These are phyloP conservation scores for Fusarium nisikadoi DNA, from an alignment of 2,329 filamentous ascomycete species.

Conservation along the genomic window DNA sequence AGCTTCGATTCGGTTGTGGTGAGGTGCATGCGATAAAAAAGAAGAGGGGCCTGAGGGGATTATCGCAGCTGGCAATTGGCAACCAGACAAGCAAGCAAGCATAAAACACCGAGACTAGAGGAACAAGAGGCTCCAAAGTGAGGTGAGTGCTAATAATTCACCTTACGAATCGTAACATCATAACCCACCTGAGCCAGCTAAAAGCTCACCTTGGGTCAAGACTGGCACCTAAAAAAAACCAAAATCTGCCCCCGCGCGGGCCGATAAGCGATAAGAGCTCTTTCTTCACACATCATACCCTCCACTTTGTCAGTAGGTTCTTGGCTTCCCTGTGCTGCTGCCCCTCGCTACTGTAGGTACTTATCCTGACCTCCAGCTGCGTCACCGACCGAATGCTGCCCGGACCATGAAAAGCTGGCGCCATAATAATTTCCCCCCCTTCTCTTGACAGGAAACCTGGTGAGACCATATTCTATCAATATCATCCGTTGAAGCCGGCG, in stretches of 20 bases:
- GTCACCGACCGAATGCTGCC: conserved; percentile 39
- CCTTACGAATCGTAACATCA: conserved; percentile 36
- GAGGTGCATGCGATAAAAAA: conserved; percentile 8
- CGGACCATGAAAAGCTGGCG: conserved; percentile 43
- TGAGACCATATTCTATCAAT: conserved; percentile 43
- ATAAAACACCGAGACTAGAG: conserved; percentile 39
- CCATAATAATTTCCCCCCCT: conserved; percentile 44
- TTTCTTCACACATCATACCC: conserved; percentile 29
- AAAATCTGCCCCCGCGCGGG: conserved; percentile 34
- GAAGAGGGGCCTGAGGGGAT: conserved; percentile 28
- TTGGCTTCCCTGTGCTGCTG: conserved; percentile 23
- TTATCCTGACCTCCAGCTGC: conserved; percentile 27
- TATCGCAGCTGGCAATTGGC: conserved; percentile 5
- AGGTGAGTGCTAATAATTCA: conserved; percentile 37
- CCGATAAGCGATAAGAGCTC: conserved; percentile 47
- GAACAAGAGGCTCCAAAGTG: conserved; percentile 14
- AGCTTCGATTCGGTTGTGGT: conserved; percentile 28
- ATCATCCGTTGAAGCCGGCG: conserved; percentile 31
- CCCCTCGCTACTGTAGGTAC: conserved; percentile 10
- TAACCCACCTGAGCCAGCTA: conserved; percentile 17
- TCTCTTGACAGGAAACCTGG: conserved; percentile 22
- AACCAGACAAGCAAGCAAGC: conserved; percentile 16
- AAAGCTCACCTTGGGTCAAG: conserved; percentile 27
- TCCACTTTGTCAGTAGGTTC: conserved; percentile 29
- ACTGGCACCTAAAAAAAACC: conserved; percentile 5